phyloP scores from a whole-genome alignment of 2,329 filamentous ascomycete species.

The Phyllosticta citribraziliensis region DNA sequence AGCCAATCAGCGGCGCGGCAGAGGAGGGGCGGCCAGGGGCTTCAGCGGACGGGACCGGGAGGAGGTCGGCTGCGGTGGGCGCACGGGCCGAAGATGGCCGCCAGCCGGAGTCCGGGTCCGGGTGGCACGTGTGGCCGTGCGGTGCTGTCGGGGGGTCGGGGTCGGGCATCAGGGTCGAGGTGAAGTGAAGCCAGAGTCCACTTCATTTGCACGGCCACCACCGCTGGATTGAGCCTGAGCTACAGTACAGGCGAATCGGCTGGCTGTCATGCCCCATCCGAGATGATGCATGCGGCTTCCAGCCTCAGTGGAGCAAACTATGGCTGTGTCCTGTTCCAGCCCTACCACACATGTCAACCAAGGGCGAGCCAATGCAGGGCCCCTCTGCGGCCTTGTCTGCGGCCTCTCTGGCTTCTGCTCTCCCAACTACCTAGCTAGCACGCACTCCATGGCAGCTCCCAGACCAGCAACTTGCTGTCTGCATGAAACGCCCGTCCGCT shows the following conservation, averaged over 20 bases:
- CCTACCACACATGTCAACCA: not conserved
- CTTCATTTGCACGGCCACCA: too few relatives aligned
- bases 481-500: conserved; percentile 9
- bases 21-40: not conserved
- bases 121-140: too few relatives aligned
- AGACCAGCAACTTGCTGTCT: conserved; percentile 6
- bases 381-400: not conserved
- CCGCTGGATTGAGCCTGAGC: too few relatives aligned
- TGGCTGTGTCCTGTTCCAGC: conserved; percentile 5
- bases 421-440: not conserved
- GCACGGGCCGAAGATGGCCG: not conserved
- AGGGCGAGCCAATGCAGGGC: not conserved
- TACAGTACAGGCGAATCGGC: too few relatives aligned
- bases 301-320: not conserved
- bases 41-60: too few relatives aligned
- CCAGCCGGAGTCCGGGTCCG: too few relatives aligned
- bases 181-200: too few relatives aligned
- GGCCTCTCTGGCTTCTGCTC: not conserved
- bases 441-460: conserved; percentile 8
- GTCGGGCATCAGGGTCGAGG: too few relatives aligned
- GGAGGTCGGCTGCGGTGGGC: not conserved
- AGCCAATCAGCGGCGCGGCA: conserved; percentile 1
- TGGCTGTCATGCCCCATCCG: too few relatives aligned
- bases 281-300: too few relatives aligned
- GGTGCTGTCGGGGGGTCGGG: too few relatives aligned